Percentiles rank a stretch among this genome's conserved stretches.
phyloP scores from a whole-genome alignment of 1,284 basidiomycete species.

The Apiotrichum veenhuisii region DNA sequence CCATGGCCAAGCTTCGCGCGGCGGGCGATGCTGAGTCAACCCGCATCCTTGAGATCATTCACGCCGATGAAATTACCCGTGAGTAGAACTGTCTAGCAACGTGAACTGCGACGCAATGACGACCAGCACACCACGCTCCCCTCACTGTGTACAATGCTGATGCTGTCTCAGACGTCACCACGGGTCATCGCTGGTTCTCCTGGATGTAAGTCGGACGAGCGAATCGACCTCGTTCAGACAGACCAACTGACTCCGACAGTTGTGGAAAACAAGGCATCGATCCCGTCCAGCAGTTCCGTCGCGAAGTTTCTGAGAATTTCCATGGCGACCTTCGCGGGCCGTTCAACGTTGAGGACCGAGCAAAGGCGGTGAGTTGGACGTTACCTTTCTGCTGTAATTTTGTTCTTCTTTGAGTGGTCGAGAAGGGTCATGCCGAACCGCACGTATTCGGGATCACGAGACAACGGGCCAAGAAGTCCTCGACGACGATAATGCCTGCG shows the following conservation, averaged over 20 bases:
- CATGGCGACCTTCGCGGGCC: conserved; percentile 76
- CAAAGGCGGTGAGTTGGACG: conserved; percentile 55
- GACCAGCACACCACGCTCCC: background rate
- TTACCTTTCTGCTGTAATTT: no score
- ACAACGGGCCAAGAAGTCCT: no score
- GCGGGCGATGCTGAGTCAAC: conserved; percentile 70
- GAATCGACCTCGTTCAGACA: background rate
- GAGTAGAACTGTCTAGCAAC: conserved; percentile 35
- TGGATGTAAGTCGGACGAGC: conserved; percentile 54
- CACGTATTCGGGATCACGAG: no score
- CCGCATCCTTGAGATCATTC: conserved; percentile 67
- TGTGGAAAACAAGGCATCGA: conserved; percentile 64
- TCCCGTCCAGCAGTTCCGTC: conserved; percentile 67
- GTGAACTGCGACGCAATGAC: no score
- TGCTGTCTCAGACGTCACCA: conserved; percentile 59
- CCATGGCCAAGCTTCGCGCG: conserved; percentile 70
- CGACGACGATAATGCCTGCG: no score
- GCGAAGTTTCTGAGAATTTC: conserved; percentile 71
- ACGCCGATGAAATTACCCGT: conserved; percentile 71
- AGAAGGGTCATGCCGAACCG: no score
- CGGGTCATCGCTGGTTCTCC: conserved; percentile 79
- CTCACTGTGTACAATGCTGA: background rate
- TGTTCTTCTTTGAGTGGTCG: no score
- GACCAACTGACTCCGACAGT: conserved; percentile 9
- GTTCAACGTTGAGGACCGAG: conserved; percentile 72